These are phyloP conservation scores for Metschnikowia henanensis DNA, from an alignment of 805 yeast species.

Conservation along the genomic window DNA sequence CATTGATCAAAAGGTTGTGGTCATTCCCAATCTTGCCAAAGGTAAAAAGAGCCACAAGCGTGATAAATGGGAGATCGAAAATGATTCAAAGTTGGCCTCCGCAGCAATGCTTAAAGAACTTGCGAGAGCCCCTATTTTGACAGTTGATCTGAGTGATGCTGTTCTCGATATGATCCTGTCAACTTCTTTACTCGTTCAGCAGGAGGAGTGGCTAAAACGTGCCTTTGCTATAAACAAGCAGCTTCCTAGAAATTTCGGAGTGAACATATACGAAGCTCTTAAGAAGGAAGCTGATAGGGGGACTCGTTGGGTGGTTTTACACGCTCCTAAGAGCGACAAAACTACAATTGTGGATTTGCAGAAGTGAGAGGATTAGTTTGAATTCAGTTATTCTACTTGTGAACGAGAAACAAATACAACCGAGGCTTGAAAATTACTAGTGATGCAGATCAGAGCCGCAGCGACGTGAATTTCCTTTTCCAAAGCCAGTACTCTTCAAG, in stretches of 20 bases:
- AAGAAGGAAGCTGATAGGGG: conserved; percentile 73
- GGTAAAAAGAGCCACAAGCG: conserved; percentile 74
- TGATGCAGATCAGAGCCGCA: neutral
- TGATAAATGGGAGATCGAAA: conserved; percentile 77
- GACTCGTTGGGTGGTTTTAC: conserved; percentile 71
- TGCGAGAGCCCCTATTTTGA: conserved; percentile 67
- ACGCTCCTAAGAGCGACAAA: conserved; percentile 76
- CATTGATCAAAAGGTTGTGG: conserved; percentile 54
- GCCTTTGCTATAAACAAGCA: conserved; percentile 77
- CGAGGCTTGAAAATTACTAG: too few relatives aligned
- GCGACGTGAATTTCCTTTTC: conserved; percentile 39
- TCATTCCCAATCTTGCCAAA: conserved; percentile 79
- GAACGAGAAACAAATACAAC: too few relatives aligned
- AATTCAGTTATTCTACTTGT: too few relatives aligned
- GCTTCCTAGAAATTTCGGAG: conserved; percentile 78
- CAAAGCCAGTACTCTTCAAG: conserved; percentile 70
- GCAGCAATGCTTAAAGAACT: conserved; percentile 53
- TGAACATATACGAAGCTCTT: conserved; percentile 69
- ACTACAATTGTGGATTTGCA: conserved; percentile 39
- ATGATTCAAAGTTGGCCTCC: conserved; percentile 64
- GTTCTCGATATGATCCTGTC: conserved; percentile 80
- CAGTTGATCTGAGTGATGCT: conserved; percentile 81
- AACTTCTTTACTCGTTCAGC: conserved; percentile 66
- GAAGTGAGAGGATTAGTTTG: conserved; percentile 10
- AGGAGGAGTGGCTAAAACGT: conserved; percentile 79